Evolutionary conservation across 176 grass and related monocot genomes (phyloP), one percentile per base, ranked within the genome.

Genomic region (Thinopyrum elongatum): DNA sequence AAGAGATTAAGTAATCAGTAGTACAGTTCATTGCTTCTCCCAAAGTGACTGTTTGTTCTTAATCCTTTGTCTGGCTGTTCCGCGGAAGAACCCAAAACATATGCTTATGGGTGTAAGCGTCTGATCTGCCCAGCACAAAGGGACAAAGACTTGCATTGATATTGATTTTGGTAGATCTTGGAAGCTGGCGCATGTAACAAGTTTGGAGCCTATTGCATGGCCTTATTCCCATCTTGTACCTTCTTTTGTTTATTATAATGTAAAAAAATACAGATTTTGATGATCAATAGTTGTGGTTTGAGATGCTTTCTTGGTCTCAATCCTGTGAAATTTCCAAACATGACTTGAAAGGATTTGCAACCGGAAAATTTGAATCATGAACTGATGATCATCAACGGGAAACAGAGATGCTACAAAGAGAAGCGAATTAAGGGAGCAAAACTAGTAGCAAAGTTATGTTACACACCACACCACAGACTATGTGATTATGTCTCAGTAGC

Each of bases 51-150:
- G 19, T 53, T 91, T 91, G 89, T 77, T 85, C 82, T 85, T 41
- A 88, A 55, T 78, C 62, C 46, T 80, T 55, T 91, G 89, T 91
- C 89, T 70, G 76, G 70, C 38, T 77, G 70, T 21, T 84, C 70
- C 76, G 63, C 53, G 35, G 38, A 81, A 81, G 61, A 1, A 68
- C 62, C 29, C 22, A 25, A 88, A 41, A 81, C 29, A 33, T 76
- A 57, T 71, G 76, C 61, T 77, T 61, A 77, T 87, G 61, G 60
- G 11, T 10, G 53, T 42, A 65, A 85, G 86, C 62, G 80, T 53
- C 49, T 28, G 70, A 77, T 65, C 64, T 88, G 85, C 34, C 80
- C 34, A 76, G 69, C 69, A 70, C 38, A 38, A 65, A 64, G 12
- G 10, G 80, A 80, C 85, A 91, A 29, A 71, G n/a, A 11, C 9